phyloP scores from a whole-genome alignment of 2,329 filamentous ascomycete genomes.

The Coccinonectria pachysandricola region DNA sequence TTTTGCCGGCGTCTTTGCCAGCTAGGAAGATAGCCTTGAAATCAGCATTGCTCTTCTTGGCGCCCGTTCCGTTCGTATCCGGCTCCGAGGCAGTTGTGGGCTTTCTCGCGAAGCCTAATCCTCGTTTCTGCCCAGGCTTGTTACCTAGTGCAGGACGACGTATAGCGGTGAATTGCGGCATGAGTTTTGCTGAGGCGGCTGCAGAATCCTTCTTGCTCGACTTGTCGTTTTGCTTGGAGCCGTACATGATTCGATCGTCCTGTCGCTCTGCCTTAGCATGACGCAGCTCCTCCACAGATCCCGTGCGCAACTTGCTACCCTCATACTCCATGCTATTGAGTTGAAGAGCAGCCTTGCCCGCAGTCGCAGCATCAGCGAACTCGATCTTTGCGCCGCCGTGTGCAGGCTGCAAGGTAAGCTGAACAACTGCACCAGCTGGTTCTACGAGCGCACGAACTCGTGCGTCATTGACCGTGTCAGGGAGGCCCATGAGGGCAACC shows the following conservation, averaged over 20 bases:
- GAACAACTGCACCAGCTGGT: slow-evolving; percentile 58
- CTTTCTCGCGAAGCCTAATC: slow-evolving; percentile 32
- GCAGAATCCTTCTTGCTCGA: neutral
- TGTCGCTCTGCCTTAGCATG: slow-evolving; percentile 34
- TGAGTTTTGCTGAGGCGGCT: slow-evolving; percentile 22
- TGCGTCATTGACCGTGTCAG: slow-evolving; percentile 85
- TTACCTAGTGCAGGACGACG: slow-evolving; percentile 34
- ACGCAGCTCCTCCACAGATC: slow-evolving; percentile 44
- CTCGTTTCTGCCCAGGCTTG: slow-evolving; percentile 29
- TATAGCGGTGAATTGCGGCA: slow-evolving; percentile 33
- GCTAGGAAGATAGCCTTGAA: slow-evolving; percentile 44
- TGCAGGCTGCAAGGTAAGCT: slow-evolving; percentile 68
- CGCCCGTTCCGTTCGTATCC: slow-evolving; percentile 19
- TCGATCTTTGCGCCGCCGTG: slow-evolving; percentile 83
- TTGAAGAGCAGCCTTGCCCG: slow-evolving; percentile 59
- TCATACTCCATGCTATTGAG: slow-evolving; percentile 47
- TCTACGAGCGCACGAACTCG: slow-evolving; percentile 67
- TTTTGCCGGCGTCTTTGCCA: slow-evolving; percentile 11
- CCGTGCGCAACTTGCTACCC: slow-evolving; percentile 43
- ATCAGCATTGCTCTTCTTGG: slow-evolving; percentile 44
- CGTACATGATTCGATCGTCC: slow-evolving; percentile 20
- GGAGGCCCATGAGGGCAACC: slow-evolving; percentile 72
- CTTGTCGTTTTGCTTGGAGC: slow-evolving; percentile 18
- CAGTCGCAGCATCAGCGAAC: slow-evolving; percentile 57
- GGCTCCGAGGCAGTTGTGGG: slow-evolving; percentile 7